Percentiles rank a stretch among this genome's conserved stretches.
These are phyloP conservation scores for Aspergillus aculeatus DNA, from an alignment of 2,329 filamentous ascomycete species.

Conservation along the genomic window DNA sequence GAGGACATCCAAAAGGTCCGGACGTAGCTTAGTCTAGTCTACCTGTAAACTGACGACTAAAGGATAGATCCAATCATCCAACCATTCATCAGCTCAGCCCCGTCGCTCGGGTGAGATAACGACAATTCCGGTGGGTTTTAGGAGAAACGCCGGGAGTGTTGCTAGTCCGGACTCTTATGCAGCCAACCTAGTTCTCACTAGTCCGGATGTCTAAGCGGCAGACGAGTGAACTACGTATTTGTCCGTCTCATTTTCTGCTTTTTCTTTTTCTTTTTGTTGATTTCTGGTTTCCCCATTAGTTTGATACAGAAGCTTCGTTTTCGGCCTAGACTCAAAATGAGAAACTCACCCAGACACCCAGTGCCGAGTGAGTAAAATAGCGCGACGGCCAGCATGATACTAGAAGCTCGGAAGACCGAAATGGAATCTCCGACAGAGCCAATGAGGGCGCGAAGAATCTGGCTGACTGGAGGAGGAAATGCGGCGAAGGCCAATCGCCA, in stretches of 20 bases:
- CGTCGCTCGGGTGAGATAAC: slow-evolving; percentile 19
- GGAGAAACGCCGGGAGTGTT: background rate
- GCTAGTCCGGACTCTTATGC: background rate
- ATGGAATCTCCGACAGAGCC: slow-evolving; percentile 10
- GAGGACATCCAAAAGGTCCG: slow-evolving; percentile 13
- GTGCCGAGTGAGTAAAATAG: background rate
- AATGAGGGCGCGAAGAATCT: slow-evolving; percentile 16
- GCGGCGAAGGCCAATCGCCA: slow-evolving; percentile 23
- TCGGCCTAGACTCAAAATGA: background rate
- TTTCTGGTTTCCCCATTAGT: background rate
- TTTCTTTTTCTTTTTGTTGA: too few relatives aligned
- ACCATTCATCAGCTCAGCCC: slow-evolving; percentile 13
- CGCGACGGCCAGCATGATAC: background rate
- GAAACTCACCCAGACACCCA: background rate
- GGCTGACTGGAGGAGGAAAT: slow-evolving; percentile 17
- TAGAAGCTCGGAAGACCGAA: slow-evolving; percentile 7
- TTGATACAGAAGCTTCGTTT: background rate
- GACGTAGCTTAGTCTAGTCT: slow-evolving; percentile 11
- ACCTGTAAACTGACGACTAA: too few relatives aligned
- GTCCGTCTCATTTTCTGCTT: too few relatives aligned
- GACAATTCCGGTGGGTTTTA: slow-evolving; percentile 7
- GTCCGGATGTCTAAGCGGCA: background rate
- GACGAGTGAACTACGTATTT: background rate
- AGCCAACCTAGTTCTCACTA: background rate
- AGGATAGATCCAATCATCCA: too few relatives aligned